A percentile compares a stretch with the other conserved stretches of the same genome.
Evolutionary conservation across 2,329 filamentous ascomycete species (phyloP).

Genomic region (Colletotrichum agaves): DNA sequence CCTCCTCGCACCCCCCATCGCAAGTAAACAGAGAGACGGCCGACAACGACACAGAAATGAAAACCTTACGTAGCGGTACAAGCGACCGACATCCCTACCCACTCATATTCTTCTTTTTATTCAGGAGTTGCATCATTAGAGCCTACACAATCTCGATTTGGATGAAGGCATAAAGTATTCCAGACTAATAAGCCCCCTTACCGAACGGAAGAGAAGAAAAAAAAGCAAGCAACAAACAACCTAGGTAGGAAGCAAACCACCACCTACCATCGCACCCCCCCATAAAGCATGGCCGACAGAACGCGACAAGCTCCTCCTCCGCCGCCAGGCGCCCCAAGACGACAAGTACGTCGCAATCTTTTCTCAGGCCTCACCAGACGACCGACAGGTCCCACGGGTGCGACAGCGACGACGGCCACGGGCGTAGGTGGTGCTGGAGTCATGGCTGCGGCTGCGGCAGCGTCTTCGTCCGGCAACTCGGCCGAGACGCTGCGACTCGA

Average conservation of each 20-base stretch:
- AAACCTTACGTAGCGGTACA: background rate
- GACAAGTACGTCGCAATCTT: slow-evolving; percentile 62
- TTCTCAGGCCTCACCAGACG: slow-evolving; percentile 69
- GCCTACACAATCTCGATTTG: background rate
- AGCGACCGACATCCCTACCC: slow-evolving; percentile 10
- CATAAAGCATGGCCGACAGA: slow-evolving; percentile 27
- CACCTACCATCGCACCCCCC: too few relatives aligned
- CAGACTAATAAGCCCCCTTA: background rate
- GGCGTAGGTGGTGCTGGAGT: slow-evolving; percentile 43
- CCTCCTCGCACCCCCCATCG: slow-evolving; percentile 4
- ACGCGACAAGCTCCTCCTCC: slow-evolving; percentile 13
- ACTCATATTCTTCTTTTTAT: too few relatives aligned
- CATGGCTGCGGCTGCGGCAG: slow-evolving; percentile 7
- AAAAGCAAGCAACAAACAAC: slow-evolving; percentile 1
- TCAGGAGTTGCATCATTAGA: too few relatives aligned
- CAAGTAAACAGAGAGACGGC: slow-evolving; percentile 34
- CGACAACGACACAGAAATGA: background rate
- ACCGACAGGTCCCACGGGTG: slow-evolving; percentile 54
- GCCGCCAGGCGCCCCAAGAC: slow-evolving; percentile 31
- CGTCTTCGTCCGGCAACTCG: slow-evolving; percentile 45
- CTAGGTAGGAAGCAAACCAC: slow-evolving; percentile 10
- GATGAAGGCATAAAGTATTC: background rate
- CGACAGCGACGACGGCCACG: background rate
- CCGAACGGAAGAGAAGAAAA: background rate
- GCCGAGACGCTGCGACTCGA: slow-evolving; percentile 61